A percentile compares a stretch with the other conserved stretches of the same genome.
These are phyloP conservation scores for Xylogone sp. DNA, from an alignment of 2,329 filamentous ascomycete species.

Conservation along the genomic window DNA sequence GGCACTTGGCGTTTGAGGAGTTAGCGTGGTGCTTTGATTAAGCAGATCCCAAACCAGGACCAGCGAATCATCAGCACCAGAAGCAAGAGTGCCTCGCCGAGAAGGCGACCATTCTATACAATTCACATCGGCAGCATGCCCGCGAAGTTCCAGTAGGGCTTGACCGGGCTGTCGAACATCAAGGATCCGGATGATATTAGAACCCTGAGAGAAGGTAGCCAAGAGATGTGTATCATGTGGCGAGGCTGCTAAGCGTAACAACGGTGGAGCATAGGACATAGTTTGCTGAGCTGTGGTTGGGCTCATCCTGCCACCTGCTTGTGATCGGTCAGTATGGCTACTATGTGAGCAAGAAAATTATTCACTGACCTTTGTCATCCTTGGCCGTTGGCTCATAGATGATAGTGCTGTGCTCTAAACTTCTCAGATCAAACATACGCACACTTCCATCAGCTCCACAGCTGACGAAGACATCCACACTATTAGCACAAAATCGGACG, in stretches of 20 bases:
- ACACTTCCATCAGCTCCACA: constrained; percentile 97
- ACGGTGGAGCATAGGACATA: constrained; percentile 70
- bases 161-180: constrained; percentile 96
- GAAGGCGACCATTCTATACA: constrained; percentile 94
- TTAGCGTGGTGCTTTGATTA: constrained; percentile 41
- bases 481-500: constrained; percentile 95
- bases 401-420: constrained; percentile 95
- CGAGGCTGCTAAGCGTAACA: constrained; percentile 80
- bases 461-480: constrained; percentile 97
- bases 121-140: constrained; percentile 81
- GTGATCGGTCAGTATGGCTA: constrained; percentile 41
- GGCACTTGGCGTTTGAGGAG: constrained; percentile 31
- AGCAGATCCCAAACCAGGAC: constrained; percentile 94
- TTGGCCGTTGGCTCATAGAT: constrained; percentile 97
- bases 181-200: constrained; percentile 86
- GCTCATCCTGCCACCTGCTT: constrained; percentile 57
- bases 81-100: constrained; percentile 82
- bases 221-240: constrained; percentile 94
- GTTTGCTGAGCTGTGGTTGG: constrained; percentile 75
- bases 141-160: constrained; percentile 86
- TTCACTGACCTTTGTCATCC: constrained; percentile 60
- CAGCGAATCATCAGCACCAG: constrained; percentile 85
- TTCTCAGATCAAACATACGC: constrained; percentile 96
- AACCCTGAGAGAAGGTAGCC: constrained; percentile 95
- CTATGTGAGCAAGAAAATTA: constrained; percentile 9